Evolutionary conservation across 2,329 filamentous ascomycete species (phyloP), one percentile per base, ranked within the genome.

Genomic region (Diatrype stigma): DNA sequence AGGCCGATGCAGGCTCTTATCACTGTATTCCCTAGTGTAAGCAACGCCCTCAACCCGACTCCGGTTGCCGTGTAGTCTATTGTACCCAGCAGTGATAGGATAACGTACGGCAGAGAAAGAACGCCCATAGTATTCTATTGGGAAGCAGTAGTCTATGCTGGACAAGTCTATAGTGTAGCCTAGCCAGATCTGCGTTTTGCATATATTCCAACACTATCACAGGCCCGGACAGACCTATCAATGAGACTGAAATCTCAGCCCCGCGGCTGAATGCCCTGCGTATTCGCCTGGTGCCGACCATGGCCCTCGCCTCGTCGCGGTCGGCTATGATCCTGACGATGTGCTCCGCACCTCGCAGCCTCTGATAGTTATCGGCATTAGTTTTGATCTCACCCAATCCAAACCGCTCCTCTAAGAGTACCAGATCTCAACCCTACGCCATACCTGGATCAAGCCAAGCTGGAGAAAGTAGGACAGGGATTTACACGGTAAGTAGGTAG

Each of bases 1-100:
- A 54, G 47, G 10, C 45, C 49, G 28, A 56, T 38, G 37, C 51
- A 52, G 10, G 54, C 51, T 47, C 54, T 51, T 45, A 49, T 50
- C 17, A 54, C 51, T 56, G 14, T 17, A 17, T 37, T 37, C 6
- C n/a, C n/a, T 34, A 14, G 34, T 7, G 34, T 7, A 7, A 12
- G 14, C 14, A 12, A 37, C 6, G 6, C 34, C 6, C 16, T 37
- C 6, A 17, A 37, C 6, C 34, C n/a, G 6, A 37, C 6, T 30
- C 10, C 26, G 26, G 26, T 37, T 37, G n/a, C n/a, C n/a, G n/a
- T n/a, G n/a, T 7, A 12, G 34, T 37, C 12, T 37, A 16, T 17
- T 37, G 14, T 6, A 37, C n/a, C n/a, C 4, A 16, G 12, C 6
- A 7, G 12, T 37, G 6, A 34, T 48, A 6, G n/a, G 42, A 40